These are phyloP conservation scores for Penicillium sp. DNA, from an alignment of 2,329 filamentous ascomycete genomes.

Conservation along the genomic window DNA sequence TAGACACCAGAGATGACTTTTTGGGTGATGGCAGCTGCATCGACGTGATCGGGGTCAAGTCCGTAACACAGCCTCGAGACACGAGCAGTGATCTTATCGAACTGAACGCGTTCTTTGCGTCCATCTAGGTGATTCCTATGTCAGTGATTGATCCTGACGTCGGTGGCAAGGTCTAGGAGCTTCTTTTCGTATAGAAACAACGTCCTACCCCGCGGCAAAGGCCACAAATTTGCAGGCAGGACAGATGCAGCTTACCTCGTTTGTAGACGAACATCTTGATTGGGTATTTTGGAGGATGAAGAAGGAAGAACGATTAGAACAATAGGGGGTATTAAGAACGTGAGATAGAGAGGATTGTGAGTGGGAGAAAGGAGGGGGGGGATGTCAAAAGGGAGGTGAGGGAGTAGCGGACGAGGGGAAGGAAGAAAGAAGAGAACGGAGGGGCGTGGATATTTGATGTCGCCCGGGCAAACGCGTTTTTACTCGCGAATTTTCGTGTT, in stretches of 20 bases:
- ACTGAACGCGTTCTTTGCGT: constrained; percentile 99
- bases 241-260: constrained; percentile 50
- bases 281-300: constrained; percentile 7
- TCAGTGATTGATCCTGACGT: constrained; percentile 18
- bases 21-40: constrained; percentile 96
- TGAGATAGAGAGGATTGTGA: constrained; percentile 9
- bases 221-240: neutral
- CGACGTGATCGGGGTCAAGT: constrained; percentile 90
- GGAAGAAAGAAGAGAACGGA: constrained; percentile 9
- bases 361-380: constrained; percentile 19
- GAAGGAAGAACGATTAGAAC: constrained; percentile 14
- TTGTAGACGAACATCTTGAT: constrained; percentile 62
- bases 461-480: constrained; percentile 32
- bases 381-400: constrained; percentile 17
- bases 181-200: neutral
- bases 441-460: constrained; percentile 35
- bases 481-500: constrained; percentile 38
- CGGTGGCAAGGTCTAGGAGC: constrained; percentile 16
- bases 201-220: constrained; percentile 2
- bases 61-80: constrained; percentile 97
- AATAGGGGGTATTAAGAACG: constrained; percentile 25
- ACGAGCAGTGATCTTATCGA: constrained; percentile 99
- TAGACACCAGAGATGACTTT: constrained; percentile 99
- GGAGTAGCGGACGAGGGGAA: constrained; percentile 7
- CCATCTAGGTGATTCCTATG: constrained; percentile 63